A percentile compares a stretch with the other conserved stretches of the same genome.
Evolutionary conservation across 257 asterid genomes (phyloP).

Genomic region (Buddleja alternifolia): DNA sequence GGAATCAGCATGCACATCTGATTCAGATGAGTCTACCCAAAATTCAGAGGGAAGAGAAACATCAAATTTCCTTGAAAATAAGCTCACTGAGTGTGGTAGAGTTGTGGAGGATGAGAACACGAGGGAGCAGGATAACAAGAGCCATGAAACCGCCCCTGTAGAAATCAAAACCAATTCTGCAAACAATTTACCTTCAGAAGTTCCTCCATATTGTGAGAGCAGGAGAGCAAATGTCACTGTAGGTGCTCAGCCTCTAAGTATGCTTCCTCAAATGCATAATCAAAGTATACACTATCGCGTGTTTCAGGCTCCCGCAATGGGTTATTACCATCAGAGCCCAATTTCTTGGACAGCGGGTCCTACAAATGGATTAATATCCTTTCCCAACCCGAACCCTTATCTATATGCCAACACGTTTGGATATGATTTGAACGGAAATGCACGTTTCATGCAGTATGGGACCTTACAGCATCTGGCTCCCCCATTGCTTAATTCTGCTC

Average conservation of each 20-base stretch:
- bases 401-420: slow-evolving; percentile 46
- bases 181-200: slow-evolving; percentile 36
- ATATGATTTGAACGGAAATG: slow-evolving; percentile 52
- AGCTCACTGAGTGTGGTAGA: slow-evolving; percentile 28
- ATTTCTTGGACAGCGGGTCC: slow-evolving; percentile 56
- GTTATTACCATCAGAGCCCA: slow-evolving; percentile 57
- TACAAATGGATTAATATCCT: slow-evolving; percentile 52
- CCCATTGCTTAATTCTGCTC: slow-evolving; percentile 48
- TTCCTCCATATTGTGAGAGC: slow-evolving; percentile 31
- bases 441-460: slow-evolving; percentile 52
- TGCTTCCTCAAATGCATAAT: slow-evolving; percentile 48
- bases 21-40: slow-evolving; percentile 60
- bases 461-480: slow-evolving; percentile 49
- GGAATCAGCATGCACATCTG: slow-evolving; percentile 57
- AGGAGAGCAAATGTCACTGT: slow-evolving; percentile 34
- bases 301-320: slow-evolving; percentile 52
- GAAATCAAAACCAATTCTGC: slow-evolving; percentile 27
- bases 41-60: slow-evolving; percentile 55
- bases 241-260: slow-evolving; percentile 43
- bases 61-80: slow-evolving; percentile 39
- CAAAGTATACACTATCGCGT: slow-evolving; percentile 52
- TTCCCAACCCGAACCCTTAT: slow-evolving; percentile 53
- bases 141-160: slow-evolving; percentile 31
- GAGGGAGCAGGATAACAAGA: slow-evolving; percentile 29
- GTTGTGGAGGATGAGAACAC: slow-evolving; percentile 29